These are phyloP conservation scores for Diddensiella santjacobensis DNA, from an alignment of 805 yeast genomes.

Conservation along the genomic window DNA sequence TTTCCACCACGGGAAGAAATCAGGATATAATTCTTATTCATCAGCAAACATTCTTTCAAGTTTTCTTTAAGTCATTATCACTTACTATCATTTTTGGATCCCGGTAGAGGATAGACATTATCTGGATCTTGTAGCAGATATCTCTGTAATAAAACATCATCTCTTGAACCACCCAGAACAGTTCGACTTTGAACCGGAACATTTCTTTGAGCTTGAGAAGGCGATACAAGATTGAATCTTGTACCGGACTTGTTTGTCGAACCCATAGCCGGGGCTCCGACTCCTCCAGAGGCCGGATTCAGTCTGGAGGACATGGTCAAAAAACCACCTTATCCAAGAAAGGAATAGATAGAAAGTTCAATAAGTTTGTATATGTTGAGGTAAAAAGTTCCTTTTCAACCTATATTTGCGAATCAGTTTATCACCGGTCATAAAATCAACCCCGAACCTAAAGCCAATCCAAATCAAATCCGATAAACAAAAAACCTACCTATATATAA, in stretches of 20 bases:
- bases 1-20: conserved; percentile 68
- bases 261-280: not conserved
- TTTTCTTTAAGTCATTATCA: too few species aligned
- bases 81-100: conserved; percentile 12
- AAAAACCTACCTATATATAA: too few species aligned
- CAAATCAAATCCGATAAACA: too few species aligned
- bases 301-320: conserved; percentile 1
- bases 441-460: too few species aligned
- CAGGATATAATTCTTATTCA: conserved; percentile 56
- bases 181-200: conserved; percentile 10
- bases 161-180: conserved; percentile 13
- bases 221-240: conserved; percentile 6
- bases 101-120: conserved; percentile 35
- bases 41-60: too few species aligned
- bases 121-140: conserved; percentile 34
- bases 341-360: too few species aligned
- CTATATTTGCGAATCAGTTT: too few species aligned
- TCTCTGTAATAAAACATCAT: conserved; percentile 29
- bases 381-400: too few species aligned
- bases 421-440: too few species aligned
- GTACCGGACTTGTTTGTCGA: not conserved
- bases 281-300: not conserved
- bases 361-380: too few species aligned
- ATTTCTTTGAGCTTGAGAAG: conserved; percentile 9
- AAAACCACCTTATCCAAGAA: too few species aligned